phyloP scores from a whole-genome alignment of 306 rosid species.

The Cercis canadensis region DNA sequence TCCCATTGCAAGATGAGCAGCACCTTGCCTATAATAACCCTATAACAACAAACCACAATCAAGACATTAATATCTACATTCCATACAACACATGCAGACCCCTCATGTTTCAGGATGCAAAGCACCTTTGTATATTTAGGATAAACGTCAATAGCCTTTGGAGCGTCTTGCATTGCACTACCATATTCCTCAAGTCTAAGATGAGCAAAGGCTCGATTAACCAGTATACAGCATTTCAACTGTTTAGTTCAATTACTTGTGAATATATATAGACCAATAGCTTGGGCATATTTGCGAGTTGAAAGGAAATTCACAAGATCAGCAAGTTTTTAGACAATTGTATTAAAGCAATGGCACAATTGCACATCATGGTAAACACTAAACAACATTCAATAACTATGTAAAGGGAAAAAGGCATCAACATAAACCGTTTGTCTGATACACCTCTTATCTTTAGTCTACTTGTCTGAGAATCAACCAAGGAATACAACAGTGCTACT shows the following conservation, averaged over 20 bases:
- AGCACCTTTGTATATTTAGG: slow-evolving; percentile 92
- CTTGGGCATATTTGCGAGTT: slow-evolving; percentile 86
- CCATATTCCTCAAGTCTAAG: slow-evolving; percentile 91
- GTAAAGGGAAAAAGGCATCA: background rate
- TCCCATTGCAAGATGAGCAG: slow-evolving; percentile 92
- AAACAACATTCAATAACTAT: background rate
- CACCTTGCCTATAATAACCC: slow-evolving; percentile 98
- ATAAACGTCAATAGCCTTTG: slow-evolving; percentile 85
- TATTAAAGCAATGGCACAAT: no score
- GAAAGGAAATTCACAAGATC: slow-evolving; percentile 49
- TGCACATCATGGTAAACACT: no score
- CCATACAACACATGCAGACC: slow-evolving; percentile 19
- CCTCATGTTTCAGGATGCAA: slow-evolving; percentile 19
- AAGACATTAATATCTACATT: slow-evolving; percentile 23
- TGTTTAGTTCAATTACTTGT: slow-evolving; percentile 76
- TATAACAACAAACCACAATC: slow-evolving; percentile 48
- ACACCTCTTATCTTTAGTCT: slow-evolving; percentile 12
- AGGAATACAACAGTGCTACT: background rate
- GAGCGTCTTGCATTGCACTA: slow-evolving; percentile 97
- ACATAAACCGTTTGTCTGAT: background rate
- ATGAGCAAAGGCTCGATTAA: slow-evolving; percentile 96
- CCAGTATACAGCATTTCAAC: slow-evolving; percentile 87
- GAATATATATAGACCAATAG: slow-evolving; percentile 85
- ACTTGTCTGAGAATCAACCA: slow-evolving; percentile 19
- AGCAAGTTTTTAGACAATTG: slow-evolving; percentile 34